Evolutionary conservation across 139 green algal species (phyloP).

Genomic region (Chlorella sp.): DNA sequence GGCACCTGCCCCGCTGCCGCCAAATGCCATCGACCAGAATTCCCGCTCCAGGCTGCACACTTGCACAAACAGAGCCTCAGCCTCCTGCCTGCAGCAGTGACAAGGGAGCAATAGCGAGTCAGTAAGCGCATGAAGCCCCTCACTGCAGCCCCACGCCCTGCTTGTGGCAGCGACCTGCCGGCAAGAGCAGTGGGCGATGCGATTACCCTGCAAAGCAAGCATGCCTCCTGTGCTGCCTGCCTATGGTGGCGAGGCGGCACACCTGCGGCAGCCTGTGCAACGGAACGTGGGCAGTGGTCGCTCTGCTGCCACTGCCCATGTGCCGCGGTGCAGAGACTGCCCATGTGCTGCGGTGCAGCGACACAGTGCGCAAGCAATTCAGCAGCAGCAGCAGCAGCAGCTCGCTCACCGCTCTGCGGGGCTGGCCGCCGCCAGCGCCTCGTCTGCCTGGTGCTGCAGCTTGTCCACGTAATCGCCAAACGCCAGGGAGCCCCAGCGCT

Average conservation of each 20-base stretch:
- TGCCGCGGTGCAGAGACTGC: background rate
- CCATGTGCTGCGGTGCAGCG: background rate
- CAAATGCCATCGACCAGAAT: conserved; percentile 35
- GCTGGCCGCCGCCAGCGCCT: conserved; percentile 14
- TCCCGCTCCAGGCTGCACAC: conserved; percentile 20
- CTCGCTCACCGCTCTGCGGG: conserved; percentile 2
- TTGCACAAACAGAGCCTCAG: conserved; percentile 5
- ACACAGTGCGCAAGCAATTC: background rate
- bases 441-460: conserved; percentile 12
- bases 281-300: too few relatives aligned
- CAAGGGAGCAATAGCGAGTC: background rate
- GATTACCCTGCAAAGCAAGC: too few relatives aligned
- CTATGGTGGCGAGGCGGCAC: too few relatives aligned
- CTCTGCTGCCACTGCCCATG: too few relatives aligned
- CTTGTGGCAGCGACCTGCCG: too few relatives aligned
- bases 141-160: too few relatives aligned
- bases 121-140: too few relatives aligned
- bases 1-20: too few relatives aligned
- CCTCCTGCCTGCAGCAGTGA: conserved; percentile 14
- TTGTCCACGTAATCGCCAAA: conserved; percentile 11
- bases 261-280: too few relatives aligned
- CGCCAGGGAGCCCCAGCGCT: conserved; percentile 15
- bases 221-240: too few relatives aligned
- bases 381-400: background rate
- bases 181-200: too few relatives aligned